Percentiles rank a stretch among this genome's conserved stretches.
Evolutionary conservation across 2,329 filamentous ascomycete genomes (phyloP).

Genomic region (Cercospora beticola): DNA sequence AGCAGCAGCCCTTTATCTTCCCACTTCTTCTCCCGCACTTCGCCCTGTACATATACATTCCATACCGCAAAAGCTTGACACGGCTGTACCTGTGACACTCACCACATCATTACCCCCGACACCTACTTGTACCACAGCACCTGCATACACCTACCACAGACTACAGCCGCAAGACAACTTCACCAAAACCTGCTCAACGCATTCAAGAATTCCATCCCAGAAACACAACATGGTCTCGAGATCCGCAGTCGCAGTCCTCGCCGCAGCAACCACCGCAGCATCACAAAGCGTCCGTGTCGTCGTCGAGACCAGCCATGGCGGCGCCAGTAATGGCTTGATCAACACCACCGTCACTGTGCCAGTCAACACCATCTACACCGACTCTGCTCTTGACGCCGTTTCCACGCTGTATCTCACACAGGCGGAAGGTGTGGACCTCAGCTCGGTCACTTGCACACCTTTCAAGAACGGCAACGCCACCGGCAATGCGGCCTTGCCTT

Average conservation of each 20-base stretch:
- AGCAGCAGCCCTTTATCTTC: not conserved
- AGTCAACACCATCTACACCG: conserved; percentile 27
- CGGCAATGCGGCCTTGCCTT: conserved; percentile 26
- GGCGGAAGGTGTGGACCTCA: conserved; percentile 19
- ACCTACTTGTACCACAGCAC: not conserved
- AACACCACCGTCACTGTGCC: conserved; percentile 32
- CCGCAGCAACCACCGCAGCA: conserved; percentile 16
- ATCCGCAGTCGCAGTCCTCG: conserved; percentile 3
- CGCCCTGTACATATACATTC: not conserved
- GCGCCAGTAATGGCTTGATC: conserved; percentile 28
- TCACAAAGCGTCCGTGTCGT: conserved; percentile 27
- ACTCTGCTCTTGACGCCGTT: conserved; percentile 28
- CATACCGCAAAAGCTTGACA: not conserved
- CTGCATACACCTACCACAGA: not conserved
- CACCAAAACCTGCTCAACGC: not conserved
- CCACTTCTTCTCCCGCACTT: not conserved
- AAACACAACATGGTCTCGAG: conserved; percentile 13
- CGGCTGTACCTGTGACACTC: conserved; percentile 1
- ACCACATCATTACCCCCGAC: not conserved
- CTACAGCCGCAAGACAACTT: not conserved
- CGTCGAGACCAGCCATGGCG: conserved; percentile 29
- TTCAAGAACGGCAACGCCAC: conserved; percentile 25
- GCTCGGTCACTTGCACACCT: conserved; percentile 31
- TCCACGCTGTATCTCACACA: conserved; percentile 31
- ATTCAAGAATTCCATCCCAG: not conserved